Percentiles rank a stretch among this genome's conserved stretches.
These are phyloP conservation scores for Xylariaceae sp. DNA, from an alignment of 2,329 filamentous ascomycete species.

Conservation along the genomic window DNA sequence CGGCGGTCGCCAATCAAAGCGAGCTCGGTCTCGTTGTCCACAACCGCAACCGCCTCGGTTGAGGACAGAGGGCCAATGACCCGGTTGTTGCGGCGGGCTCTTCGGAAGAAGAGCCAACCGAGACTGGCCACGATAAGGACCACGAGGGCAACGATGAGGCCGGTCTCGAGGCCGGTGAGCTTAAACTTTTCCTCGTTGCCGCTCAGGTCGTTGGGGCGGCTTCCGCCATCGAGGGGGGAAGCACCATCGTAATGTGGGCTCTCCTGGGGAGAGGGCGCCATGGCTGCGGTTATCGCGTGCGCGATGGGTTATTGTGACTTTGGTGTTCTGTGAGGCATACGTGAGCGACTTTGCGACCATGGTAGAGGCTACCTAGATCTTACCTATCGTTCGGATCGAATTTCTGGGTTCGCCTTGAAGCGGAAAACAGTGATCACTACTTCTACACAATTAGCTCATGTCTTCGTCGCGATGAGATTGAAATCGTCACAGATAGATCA, in stretches of 20 bases:
- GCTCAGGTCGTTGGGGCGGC: conserved; percentile 20
- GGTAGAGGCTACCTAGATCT: neutral
- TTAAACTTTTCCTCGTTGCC: conserved; percentile 11
- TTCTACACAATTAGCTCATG: neutral
- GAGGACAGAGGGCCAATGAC: conserved; percentile 12
- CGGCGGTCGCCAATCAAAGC: conserved; percentile 10
- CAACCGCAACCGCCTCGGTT: neutral
- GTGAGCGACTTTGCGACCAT: neutral
- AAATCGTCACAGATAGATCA: neutral
- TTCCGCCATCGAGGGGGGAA: conserved; percentile 27
- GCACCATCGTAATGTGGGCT: conserved; percentile 24
- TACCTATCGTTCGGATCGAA: neutral
- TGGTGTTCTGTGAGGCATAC: neutral
- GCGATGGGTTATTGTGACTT: neutral
- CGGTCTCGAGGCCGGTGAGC: conserved; percentile 26
- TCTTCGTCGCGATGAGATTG: neutral
- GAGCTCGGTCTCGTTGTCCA: conserved; percentile 12
- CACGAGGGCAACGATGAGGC: conserved; percentile 28
- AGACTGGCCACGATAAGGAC: conserved; percentile 23
- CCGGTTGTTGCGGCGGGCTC: conserved; percentile 23
- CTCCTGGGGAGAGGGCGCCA: conserved; percentile 17
- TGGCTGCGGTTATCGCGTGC: neutral
- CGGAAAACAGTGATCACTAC: neutral
- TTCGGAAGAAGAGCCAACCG: conserved; percentile 28
- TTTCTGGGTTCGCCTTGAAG: neutral